phyloP scores from a whole-genome alignment of 2,329 filamentous ascomycete species.

The Gnomoniopsis sp. region DNA sequence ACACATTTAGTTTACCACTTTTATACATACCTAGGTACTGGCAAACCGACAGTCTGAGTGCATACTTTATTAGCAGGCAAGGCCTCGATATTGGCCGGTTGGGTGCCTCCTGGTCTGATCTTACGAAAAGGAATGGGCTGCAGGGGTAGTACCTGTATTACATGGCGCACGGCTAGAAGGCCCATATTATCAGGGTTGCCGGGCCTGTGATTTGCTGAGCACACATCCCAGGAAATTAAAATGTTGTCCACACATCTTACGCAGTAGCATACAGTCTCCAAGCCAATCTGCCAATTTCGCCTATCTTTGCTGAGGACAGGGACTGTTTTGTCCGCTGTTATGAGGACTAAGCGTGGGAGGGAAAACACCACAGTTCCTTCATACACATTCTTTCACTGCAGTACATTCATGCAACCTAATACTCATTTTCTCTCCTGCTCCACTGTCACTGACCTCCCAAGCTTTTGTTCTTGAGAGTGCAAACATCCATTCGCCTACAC shows the following conservation, averaged over 20 bases:
- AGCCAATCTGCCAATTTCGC: not conserved
- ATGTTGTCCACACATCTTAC: not conserved
- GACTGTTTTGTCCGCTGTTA: not conserved
- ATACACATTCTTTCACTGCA: not conserved
- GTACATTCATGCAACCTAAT: not conserved
- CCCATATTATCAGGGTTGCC: not conserved
- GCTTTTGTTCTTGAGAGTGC: not conserved
- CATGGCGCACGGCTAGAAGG: not conserved
- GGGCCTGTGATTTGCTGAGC: not conserved
- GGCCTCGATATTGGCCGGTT: no score
- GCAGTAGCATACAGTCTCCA: not conserved
- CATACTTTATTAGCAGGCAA: no score
- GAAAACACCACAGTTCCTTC: not conserved
- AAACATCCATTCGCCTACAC: not conserved
- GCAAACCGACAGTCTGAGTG: no score
- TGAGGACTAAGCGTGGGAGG: no score
- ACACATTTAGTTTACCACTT: no score
- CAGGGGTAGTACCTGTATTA: not conserved
- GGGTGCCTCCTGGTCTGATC: no score
- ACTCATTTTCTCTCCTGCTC: not conserved
- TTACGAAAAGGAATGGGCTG: no score
- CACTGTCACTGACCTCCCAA: not conserved
- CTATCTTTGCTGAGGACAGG: not conserved
- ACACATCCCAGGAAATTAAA: not conserved
- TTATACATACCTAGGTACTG: no score